Conservation (phyloP, 2,329 filamentous ascomycete genomes). For the Fusarium bactridioides region DNA sequence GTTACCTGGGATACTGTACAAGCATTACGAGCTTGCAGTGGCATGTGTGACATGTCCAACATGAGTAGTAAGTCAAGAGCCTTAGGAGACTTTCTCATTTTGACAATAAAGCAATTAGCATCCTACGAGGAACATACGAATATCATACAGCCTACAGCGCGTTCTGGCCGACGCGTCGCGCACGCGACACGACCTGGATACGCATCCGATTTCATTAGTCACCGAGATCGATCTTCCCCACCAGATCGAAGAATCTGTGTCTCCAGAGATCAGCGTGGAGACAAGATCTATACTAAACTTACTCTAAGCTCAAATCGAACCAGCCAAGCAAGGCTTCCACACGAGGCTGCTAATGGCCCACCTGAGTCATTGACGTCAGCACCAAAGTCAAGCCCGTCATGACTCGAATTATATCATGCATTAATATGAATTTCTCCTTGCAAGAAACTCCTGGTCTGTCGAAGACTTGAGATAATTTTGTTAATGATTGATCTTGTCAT, state of each 20-base stretch:
- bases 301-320: conserved; percentile 7
- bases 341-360: background rate
- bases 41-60: background rate
- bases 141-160: background rate
- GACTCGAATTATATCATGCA: background rate
- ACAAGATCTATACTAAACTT: conserved; percentile 6
- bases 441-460: no score
- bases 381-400: conserved; percentile 32
- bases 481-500: background rate
- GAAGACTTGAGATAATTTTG: background rate
- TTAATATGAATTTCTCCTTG: background rate
- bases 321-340: background rate
- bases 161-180: background rate
- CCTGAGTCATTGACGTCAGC: conserved; percentile 32
- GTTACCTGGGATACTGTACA: background rate
- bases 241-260: background rate
- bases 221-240: background rate
- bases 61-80: background rate
- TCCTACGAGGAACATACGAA: no score
- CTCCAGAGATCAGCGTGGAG: background rate
- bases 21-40: background rate
- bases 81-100: no score
- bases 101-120: no score
- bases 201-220: background rate
- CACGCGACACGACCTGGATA: background rate